Conservation (phyloP, 2,329 filamentous ascomycete genomes). For the Alternaria conjuncta region DNA sequence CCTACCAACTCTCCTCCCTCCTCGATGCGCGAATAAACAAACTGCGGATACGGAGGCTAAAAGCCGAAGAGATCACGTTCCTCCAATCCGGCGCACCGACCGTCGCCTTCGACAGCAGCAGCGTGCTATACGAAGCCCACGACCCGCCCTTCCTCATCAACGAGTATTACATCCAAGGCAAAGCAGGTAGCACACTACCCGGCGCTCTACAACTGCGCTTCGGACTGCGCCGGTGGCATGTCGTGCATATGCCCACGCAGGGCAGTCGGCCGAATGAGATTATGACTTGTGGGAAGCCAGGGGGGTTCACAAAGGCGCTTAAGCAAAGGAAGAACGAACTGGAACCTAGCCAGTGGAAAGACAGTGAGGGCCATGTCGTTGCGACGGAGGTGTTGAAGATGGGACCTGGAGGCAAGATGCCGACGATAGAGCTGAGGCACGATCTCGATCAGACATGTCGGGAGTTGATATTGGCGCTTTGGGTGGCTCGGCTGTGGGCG, state of each 20-base stretch:
- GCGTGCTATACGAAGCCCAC: constrained; percentile 32
- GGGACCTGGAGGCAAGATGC: constrained; percentile 21
- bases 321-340: constrained; percentile 24
- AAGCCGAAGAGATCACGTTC: constrained; percentile 24
- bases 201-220: constrained; percentile 28
- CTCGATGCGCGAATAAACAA: constrained; percentile 26
- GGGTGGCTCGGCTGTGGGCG: constrained; percentile 34
- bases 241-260: constrained; percentile 20
- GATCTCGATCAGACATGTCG: constrained; percentile 31
- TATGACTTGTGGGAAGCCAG: constrained; percentile 30
- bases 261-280: constrained; percentile 20
- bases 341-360: constrained; percentile 30
- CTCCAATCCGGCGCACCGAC: constrained; percentile 20
- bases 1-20: constrained; percentile 36
- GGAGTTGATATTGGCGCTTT: constrained; percentile 31
- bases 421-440: constrained; percentile 27
- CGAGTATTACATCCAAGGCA: constrained; percentile 30
- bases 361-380: constrained; percentile 23
- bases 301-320: constrained; percentile 13
- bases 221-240: constrained; percentile 24
- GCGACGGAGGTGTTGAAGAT: constrained; percentile 30
- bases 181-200: constrained; percentile 16
- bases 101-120: constrained; percentile 25
- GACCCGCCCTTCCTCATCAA: constrained; percentile 31
- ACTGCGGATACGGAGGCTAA: constrained; percentile 29